Conservation (phyloP, 164 flowering plant genomes). For the Cinnamomum micranthum region DNA sequence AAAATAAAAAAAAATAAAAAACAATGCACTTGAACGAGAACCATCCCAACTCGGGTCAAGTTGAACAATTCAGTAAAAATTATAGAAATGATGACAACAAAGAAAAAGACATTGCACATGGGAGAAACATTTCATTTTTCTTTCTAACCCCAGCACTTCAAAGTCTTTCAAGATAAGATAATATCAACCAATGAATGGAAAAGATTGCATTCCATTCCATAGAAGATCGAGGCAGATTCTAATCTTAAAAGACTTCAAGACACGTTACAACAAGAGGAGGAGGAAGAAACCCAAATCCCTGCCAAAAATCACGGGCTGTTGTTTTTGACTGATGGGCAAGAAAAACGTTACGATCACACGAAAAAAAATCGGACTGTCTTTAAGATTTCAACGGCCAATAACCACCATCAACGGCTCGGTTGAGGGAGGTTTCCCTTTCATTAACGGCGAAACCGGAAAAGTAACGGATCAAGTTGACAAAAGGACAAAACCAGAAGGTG, state of each 20-base stretch:
- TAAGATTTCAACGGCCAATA: neutral
- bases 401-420: conserved; percentile 10
- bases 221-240: neutral
- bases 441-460: neutral
- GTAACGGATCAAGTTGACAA: neutral
- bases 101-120: too few relatives aligned
- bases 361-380: neutral
- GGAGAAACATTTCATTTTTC: too few relatives aligned
- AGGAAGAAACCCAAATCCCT: neutral
- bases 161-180: neutral
- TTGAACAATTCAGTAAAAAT: too few relatives aligned
- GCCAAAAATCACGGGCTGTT: conserved; percentile 1
- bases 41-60: too few relatives aligned
- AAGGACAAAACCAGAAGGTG: neutral
- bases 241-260: neutral
- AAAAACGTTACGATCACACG: neutral
- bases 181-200: neutral
- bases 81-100: too few relatives aligned
- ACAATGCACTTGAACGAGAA: too few relatives aligned
- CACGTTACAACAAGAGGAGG: neutral
- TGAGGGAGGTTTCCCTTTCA: neutral
- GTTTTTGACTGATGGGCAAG: neutral
- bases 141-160: too few relatives aligned
- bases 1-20: too few relatives aligned
- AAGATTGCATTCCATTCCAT: neutral